Evolutionary conservation across 2,329 filamentous ascomycete genomes (phyloP).

Genomic region (Ilyonectria mors-panacis): DNA sequence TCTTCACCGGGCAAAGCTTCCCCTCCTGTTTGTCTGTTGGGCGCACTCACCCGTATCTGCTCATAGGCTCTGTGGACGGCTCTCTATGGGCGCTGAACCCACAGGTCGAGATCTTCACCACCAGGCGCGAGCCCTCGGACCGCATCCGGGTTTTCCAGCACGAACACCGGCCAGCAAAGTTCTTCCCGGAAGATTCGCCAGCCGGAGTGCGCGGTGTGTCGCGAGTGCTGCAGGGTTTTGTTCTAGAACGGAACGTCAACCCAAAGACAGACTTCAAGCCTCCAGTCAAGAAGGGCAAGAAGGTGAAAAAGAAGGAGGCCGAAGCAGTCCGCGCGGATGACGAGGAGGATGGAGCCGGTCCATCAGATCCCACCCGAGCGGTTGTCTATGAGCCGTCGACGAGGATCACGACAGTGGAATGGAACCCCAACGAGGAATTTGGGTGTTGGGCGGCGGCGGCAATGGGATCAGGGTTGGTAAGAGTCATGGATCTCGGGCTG

Average conservation of each 20-base stretch:
- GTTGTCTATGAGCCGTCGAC: slow-evolving; percentile 75
- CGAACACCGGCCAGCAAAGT: slow-evolving; percentile 61
- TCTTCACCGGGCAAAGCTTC: slow-evolving; percentile 66
- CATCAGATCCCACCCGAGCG: slow-evolving; percentile 58
- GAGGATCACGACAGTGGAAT: slow-evolving; percentile 73
- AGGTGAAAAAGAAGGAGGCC: slow-evolving; percentile 55
- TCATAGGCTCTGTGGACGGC: slow-evolving; percentile 69
- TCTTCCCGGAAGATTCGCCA: slow-evolving; percentile 49
- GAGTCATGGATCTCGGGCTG: slow-evolving; percentile 76
- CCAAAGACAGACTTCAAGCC: slow-evolving; percentile 59
- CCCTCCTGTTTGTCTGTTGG: slow-evolving; percentile 67
- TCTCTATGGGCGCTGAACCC: slow-evolving; percentile 65
- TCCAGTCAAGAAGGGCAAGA: slow-evolving; percentile 55
- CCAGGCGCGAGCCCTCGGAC: slow-evolving; percentile 51
- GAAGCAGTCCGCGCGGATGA: slow-evolving; percentile 51
- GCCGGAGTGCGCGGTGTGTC: slow-evolving; percentile 60
- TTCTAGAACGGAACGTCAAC: slow-evolving; percentile 65
- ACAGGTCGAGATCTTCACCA: slow-evolving; percentile 55
- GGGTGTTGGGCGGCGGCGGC: slow-evolving; percentile 78
- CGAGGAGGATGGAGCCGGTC: slow-evolving; percentile 51
- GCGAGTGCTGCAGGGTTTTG: slow-evolving; percentile 67
- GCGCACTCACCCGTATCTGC: slow-evolving; percentile 66
- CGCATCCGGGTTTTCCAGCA: slow-evolving; percentile 65
- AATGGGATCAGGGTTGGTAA: slow-evolving; percentile 76
- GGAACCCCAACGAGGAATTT: slow-evolving; percentile 78